Conservation (phyloP, 2,329 filamentous ascomycete species). For the Calonectria pteridis region DNA sequence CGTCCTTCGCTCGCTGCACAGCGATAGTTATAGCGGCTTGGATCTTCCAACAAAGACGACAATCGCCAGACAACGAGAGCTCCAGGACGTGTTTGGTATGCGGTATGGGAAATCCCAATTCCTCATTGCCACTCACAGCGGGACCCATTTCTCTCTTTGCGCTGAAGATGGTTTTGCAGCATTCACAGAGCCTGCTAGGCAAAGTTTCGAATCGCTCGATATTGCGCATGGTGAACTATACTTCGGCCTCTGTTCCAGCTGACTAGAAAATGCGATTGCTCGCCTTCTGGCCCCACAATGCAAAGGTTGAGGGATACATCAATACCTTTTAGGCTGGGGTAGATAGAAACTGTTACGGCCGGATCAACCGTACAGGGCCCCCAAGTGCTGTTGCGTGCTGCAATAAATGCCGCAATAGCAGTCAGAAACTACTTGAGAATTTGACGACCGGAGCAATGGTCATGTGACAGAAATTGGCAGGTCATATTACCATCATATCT, state of each 20-base stretch:
- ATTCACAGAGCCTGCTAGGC: background rate
- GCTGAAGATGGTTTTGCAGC: background rate
- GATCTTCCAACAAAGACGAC: background rate
- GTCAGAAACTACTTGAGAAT: background rate
- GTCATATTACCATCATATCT: background rate
- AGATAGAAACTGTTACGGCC: background rate
- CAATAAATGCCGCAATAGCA: background rate
- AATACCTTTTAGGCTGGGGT: background rate
- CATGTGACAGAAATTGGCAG: background rate
- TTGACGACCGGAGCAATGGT: background rate
- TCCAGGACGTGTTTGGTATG: background rate
- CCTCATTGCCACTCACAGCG: background rate
- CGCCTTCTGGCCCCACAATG: background rate
- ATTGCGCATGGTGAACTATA: background rate
- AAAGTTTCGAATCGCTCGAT: background rate
- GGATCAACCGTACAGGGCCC: background rate
- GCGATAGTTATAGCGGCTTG: background rate
- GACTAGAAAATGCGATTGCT: background rate
- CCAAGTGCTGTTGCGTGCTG: background rate
- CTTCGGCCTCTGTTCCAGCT: background rate
- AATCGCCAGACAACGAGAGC: background rate
- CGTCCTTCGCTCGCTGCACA: background rate
- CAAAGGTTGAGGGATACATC: background rate
- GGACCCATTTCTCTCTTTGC: background rate
- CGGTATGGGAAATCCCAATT: background rate